Evolutionary conservation across 345 rosid genomes (phyloP), one percentile per base, ranked within the genome.

Genomic region (Eutrema yunnanense): DNA sequence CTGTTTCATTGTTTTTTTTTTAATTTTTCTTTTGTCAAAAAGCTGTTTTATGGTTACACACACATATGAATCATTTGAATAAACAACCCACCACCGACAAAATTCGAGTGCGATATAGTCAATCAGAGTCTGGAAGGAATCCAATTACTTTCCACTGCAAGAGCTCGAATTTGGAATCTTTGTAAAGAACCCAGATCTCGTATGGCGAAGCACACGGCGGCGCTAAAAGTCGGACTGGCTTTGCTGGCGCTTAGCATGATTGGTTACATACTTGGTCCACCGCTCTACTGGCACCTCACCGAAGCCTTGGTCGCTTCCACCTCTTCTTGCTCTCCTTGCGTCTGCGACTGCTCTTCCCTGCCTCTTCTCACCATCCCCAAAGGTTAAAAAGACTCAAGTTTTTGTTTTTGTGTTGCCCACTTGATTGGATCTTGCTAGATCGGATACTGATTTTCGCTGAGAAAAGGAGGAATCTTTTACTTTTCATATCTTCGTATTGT

Each of bases 221-320:
- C 80, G 65, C 60, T 88, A 73, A 86, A 86, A 73, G 72, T 72
- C 9, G 84, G 72, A 0, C 71, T 90, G 62, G 73, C 70, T n/a
- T 30, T 87, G 14, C 36, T 92, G 57, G 94, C 83, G 0, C 46
- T 88, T 9, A 82, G 92, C 79, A 56, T 92, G 80, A 70, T 77
- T 6, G 88, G 86, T 4, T 92, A 90, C 86, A 81, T 92, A 67
- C 65, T 92, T 37, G 96, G 96, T 41, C 95, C 96, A 1, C 98
- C 98, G 51, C 86, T 92, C n/a, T 88, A 92, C 81, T 89, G 92
- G 91, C 97, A 91, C 57, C 81, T 94, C 78, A 82, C 80, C 70
- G 94, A 90, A 60, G 94, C 84, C 5, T 51, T 87, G 33, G 94
- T 82, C 10, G 75, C 22, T 40, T 73, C 77, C 6, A 38, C 69